A percentile compares a stretch with the other conserved stretches of the same genome.
These are phyloP conservation scores for Mycena metata DNA, from an alignment of 768 basidiomycete genomes.

Conservation along the genomic window DNA sequence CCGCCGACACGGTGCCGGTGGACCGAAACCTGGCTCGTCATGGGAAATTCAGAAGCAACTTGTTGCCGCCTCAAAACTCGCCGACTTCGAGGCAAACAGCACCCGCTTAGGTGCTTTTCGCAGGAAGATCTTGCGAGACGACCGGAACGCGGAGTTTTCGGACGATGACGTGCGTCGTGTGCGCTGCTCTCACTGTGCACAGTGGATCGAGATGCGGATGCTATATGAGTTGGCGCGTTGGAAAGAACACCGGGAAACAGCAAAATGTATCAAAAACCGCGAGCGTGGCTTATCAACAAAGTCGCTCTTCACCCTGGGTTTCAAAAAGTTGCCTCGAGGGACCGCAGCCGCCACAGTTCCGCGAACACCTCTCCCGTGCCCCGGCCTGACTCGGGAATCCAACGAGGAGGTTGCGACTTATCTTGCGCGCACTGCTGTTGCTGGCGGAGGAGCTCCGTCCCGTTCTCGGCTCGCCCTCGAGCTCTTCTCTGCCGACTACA, in stretches of 20 bases:
- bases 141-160: constrained; percentile 34
- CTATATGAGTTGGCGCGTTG: constrained; percentile 36
- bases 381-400: too few species aligned
- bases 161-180: constrained; percentile 29
- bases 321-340: constrained; percentile 11
- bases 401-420: too few species aligned
- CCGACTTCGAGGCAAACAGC: not conserved
- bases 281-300: not conserved
- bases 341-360: not conserved
- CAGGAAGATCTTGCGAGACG: not conserved
- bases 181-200: constrained; percentile 35
- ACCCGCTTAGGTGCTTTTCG: not conserved
- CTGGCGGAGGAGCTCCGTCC: constrained; percentile 38
- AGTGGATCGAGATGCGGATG: constrained; percentile 37
- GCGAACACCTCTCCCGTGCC: constrained; percentile 26
- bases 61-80: not conserved
- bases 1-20: not conserved
- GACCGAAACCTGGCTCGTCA: not conserved
- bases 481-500: constrained; percentile 9
- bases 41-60: constrained; percentile 1
- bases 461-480: not conserved
- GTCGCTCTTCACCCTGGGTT: constrained; percentile 6
- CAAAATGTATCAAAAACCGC: constrained; percentile 24
- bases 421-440: too few species aligned
- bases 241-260: constrained; percentile 32